Evolutionary conservation across 495 filamentous ascomycete genomes (phyloP).

Genomic region (Aspergillus cristatus): DNA sequence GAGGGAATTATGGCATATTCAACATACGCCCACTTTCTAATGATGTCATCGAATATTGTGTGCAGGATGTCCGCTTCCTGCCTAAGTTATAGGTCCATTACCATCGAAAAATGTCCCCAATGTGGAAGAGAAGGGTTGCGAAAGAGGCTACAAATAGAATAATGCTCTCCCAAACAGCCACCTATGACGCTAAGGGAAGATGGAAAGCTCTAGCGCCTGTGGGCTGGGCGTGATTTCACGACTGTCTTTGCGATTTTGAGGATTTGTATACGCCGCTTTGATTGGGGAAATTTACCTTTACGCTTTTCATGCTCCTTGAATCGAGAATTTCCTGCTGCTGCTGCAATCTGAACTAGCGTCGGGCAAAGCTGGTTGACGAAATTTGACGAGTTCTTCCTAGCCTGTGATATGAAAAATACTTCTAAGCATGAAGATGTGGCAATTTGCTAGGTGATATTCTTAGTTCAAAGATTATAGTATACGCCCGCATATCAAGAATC

Average conservation of each 20-base stretch:
- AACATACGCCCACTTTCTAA: constrained; percentile 34
- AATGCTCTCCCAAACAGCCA: not conserved
- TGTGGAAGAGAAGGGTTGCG: constrained; percentile 16
- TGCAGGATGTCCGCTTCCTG: constrained; percentile 36
- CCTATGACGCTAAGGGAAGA: not conserved
- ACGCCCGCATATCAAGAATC: too few relatives aligned
- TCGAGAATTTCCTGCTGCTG: too few relatives aligned
- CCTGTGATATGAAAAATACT: too few relatives aligned
- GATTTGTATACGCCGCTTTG: not conserved
- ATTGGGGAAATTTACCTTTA: too few relatives aligned
- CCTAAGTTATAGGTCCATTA: constrained; percentile 26
- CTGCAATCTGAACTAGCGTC: too few relatives aligned
- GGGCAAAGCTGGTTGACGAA: too few relatives aligned
- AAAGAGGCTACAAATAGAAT: constrained; percentile 17
- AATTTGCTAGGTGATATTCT: too few relatives aligned
- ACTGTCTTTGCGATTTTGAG: not conserved
- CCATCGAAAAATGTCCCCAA: constrained; percentile 10
- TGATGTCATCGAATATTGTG: constrained; percentile 38
- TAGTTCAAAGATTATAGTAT: too few relatives aligned
- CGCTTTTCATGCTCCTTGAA: too few relatives aligned
- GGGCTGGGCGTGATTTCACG: not conserved
- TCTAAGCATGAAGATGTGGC: too few relatives aligned
- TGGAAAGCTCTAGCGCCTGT: not conserved
- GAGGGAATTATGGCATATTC: constrained; percentile 42
- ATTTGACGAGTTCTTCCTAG: too few relatives aligned